Evolutionary conservation across 306 rosid genomes (phyloP), one percentile per base, ranked within the genome.

Genomic region (Abrus precatorius): DNA sequence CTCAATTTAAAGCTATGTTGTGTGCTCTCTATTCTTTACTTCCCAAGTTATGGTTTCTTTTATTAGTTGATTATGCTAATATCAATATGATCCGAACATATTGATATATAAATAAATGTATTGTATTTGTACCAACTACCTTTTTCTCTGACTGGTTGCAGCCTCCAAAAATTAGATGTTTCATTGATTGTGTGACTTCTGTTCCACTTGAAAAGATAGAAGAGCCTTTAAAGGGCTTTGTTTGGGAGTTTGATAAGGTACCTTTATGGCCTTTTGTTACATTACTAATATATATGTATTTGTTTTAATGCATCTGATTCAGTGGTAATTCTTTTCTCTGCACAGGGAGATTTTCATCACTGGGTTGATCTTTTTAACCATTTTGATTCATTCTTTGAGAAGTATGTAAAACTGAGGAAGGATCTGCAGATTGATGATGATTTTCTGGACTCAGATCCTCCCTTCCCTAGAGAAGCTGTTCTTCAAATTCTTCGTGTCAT

Each of bases 261-360:
- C 72, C 29, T 67, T 64, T 72, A 5, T 75, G 86, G 50, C 74
- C 80, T 84, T 66, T 59, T 76, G 74, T 79, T 76, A 20, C 20
- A 13, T 44, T 11, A 10, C 13, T 44, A 43, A 13, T 8, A 1
- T 65, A 28, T n/a, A 66, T 66, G 4, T 12, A 63, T 74, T 60
- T 88, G 69, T 64, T 60, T 53, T n/a, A 65, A 82, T 74, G 66
- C 71, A 41, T 71, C 83, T 83, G 64, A 72, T 80, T 90, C 74
- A 85, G 77, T 61, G 83, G 53, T 69, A 38, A 83, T 65, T 85
- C 60, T 80, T 69, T 76, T 77, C 62, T 70, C 32, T 69, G 41
- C 56, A 81, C 99, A 96, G 99, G 99, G 99, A 73, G 98, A 96
- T 86, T 93, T 96, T 84, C 97, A 93, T 93, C 99, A 96, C 85